Percentiles rank a stretch among this genome's conserved stretches.
Evolutionary conservation across 176 grass and related monocot genomes (phyloP).

Genomic region (Ananas comosus): DNA sequence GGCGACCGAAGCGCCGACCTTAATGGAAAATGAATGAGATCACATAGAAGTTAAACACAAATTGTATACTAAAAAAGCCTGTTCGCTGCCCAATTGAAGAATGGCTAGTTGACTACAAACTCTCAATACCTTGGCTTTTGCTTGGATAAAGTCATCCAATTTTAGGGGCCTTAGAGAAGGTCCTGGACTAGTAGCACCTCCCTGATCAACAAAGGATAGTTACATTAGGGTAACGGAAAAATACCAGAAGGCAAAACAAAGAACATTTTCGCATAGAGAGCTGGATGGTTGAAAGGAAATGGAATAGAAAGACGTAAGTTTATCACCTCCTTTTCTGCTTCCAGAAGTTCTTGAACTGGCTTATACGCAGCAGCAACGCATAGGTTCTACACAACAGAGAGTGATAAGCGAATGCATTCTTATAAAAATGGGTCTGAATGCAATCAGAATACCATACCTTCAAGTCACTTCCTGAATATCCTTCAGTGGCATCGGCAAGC

Average conservation of each 20-base stretch:
- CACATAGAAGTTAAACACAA: not conserved
- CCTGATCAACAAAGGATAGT: constrained; percentile 26
- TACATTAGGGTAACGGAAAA: not conserved
- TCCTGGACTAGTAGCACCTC: constrained; percentile 20
- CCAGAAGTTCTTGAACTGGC: constrained; percentile 85
- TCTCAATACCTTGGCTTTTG: constrained; percentile 73
- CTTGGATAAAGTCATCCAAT: constrained; percentile 85
- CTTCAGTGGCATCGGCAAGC: constrained; percentile 84
- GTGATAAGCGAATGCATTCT: constrained; percentile 15
- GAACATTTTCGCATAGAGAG: not conserved
- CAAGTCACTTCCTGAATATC: constrained; percentile 95
- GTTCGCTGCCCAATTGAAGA: not conserved
- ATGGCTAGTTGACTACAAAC: not conserved
- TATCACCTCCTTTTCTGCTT: constrained; percentile 66
- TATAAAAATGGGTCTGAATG: constrained; percentile 9
- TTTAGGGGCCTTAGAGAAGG: constrained; percentile 47
- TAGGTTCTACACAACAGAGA: constrained; percentile 55
- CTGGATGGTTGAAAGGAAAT: too few species aligned
- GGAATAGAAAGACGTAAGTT: not conserved
- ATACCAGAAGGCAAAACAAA: not conserved
- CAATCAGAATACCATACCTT: constrained; percentile 36
- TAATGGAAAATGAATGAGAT: constrained; percentile 7
- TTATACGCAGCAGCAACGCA: constrained; percentile 88
- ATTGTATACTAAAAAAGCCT: not conserved
- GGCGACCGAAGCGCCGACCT: constrained; percentile 80